Conservation (phyloP, 1,284 basidiomycete species). For the Vanrija pseudolonga region DNA sequence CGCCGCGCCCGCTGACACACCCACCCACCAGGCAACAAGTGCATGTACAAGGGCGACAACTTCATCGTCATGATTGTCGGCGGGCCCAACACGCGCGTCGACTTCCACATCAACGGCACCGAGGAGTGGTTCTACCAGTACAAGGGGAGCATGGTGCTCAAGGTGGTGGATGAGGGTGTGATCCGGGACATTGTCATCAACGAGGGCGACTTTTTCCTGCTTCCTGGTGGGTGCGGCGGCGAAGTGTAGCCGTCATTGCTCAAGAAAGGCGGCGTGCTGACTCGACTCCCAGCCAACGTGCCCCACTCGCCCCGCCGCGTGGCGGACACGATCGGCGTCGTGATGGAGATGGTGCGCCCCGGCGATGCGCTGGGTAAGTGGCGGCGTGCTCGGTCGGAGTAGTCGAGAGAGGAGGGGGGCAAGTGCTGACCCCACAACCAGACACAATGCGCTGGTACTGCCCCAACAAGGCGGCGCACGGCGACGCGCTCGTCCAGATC, state of each 20-base stretch:
- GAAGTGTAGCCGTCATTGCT: neutral
- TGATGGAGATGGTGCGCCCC: slow-evolving; percentile 85
- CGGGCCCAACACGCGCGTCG: slow-evolving; percentile 84
- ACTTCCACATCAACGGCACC: slow-evolving; percentile 91
- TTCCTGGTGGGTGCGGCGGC: slow-evolving; percentile 64
- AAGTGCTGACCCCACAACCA: slow-evolving; percentile 37
- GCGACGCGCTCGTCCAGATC: slow-evolving; percentile 68
- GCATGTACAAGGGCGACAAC: slow-evolving; percentile 76
- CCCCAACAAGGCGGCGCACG: slow-evolving; percentile 60
- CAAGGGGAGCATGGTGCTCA: slow-evolving; percentile 83
- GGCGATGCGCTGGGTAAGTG: slow-evolving; percentile 50
- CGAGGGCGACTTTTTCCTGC: slow-evolving; percentile 93
- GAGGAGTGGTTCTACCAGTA: slow-evolving; percentile 98
- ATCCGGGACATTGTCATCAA: slow-evolving; percentile 85
- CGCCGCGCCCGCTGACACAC: neutral
- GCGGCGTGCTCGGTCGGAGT: no score
- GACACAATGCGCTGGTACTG: slow-evolving; percentile 96
- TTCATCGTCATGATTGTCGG: slow-evolving; percentile 89
- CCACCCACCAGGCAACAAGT: slow-evolving; percentile 75
- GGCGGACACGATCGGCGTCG: slow-evolving; percentile 87
- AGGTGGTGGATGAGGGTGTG: slow-evolving; percentile 78
- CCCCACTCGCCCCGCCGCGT: slow-evolving; percentile 93
- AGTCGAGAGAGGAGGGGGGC: neutral
- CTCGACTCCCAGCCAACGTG: slow-evolving; percentile 66
- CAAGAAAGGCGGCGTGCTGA: no score